Evolutionary conservation across 2,329 filamentous ascomycete genomes (phyloP), one percentile per base, ranked within the genome.

Genomic region (Didymella segeticola): DNA sequence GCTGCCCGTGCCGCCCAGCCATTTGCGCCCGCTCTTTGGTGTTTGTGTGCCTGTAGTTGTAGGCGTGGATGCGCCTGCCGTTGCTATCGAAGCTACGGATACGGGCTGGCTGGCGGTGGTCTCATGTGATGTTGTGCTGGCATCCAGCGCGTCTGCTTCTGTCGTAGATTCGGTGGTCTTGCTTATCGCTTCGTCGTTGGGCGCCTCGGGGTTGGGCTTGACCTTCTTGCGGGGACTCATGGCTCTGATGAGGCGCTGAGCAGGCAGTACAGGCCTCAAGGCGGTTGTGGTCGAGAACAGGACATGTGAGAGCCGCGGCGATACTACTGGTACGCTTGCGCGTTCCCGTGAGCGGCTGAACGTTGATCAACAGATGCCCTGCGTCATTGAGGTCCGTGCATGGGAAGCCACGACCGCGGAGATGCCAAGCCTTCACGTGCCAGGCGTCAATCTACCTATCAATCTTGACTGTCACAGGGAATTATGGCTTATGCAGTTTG

Each of bases 221-320:
- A 68, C 66, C 61, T 77, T 77, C 71, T 78, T 78, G 53, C 73
- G 74, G 56, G 73, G 68, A 54, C 63, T 66, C 75, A 77, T 77
- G 56, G 66, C 51, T 45, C 38, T 33, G 54, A 51, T 9, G 62
- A 58, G n/a, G 58, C 66, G 59, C 67, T 68, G 49, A 26, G 43
- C 22, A 45, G 45, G 22, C n/a, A 22, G 30, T 20, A 15, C 54
- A 38, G 53, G 58, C 47, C 47, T 47, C 56, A 51, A 41, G 41
- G 43, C 47, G 53, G 53, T 52, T 53, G 48, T 50, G 23, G 34
- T 4, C 10, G 20, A 39, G 22, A 14, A 30, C 33, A 31, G 25
- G 20, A 19, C 53, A 56, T 56, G 53, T 47, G 53, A 34, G 33
- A 37, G 34, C 20, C 19, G 33, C 33, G 5, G 25, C 10, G 25